Percentiles rank a stretch among this genome's conserved stretches.
These are phyloP conservation scores for Candida verbasci DNA, from an alignment of 805 yeast species.

Conservation along the genomic window DNA sequence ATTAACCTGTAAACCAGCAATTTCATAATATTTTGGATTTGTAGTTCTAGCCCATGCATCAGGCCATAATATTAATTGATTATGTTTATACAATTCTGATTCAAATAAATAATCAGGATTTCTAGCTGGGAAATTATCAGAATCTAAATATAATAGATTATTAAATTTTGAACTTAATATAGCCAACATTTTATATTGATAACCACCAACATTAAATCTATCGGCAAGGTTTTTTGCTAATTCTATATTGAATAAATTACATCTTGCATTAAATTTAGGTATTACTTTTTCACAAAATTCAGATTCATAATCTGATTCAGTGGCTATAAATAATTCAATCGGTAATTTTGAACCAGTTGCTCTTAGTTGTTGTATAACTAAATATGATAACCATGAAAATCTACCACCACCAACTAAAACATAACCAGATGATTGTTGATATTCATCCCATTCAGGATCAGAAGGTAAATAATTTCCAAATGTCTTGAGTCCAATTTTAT, in stretches of 20 bases:
- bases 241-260: conserved; percentile 39
- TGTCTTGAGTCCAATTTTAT: conserved; percentile 25
- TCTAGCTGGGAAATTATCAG: conserved; percentile 45
- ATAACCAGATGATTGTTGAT: conserved; percentile 31
- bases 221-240: conserved; percentile 13
- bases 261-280: conserved; percentile 42
- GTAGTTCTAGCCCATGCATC: conserved; percentile 71
- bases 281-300: conserved; percentile 41
- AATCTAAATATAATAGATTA: conserved; percentile 45
- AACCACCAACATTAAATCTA: conserved; percentile 36
- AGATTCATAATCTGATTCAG: conserved; percentile 40
- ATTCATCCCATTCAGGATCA: conserved; percentile 37
- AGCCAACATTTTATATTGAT: conserved; percentile 52
- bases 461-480: conserved; percentile 28
- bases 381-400: conserved; percentile 46
- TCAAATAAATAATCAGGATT: conserved; percentile 44
- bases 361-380: conserved; percentile 46
- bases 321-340: conserved; percentile 47
- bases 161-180: conserved; percentile 57
- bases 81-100: conserved; percentile 41
- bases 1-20: conserved; percentile 28
- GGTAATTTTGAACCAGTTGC: conserved; percentile 43
- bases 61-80: conserved; percentile 58
- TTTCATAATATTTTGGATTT: conserved; percentile 47
- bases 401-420: conserved; percentile 53